These are phyloP conservation scores for Drechslerella dactyloides DNA, from an alignment of 2,329 filamentous ascomycete genomes.

Conservation along the genomic window DNA sequence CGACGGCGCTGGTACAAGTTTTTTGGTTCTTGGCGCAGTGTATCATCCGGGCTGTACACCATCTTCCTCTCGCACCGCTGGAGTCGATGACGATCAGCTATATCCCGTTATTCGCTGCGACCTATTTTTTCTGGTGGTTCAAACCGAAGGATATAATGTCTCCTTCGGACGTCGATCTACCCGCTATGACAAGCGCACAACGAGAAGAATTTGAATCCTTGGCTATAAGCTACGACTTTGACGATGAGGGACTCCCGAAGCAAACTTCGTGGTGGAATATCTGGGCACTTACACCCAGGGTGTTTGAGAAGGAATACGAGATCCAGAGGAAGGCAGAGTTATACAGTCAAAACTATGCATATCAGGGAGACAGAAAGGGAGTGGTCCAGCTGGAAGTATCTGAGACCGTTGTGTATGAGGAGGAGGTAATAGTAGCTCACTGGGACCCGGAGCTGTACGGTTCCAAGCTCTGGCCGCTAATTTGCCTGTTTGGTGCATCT, in stretches of 20 bases:
- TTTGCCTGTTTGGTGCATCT: conserved; percentile 53
- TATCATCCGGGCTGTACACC: conserved; percentile 56
- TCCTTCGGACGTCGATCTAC: conserved; percentile 55
- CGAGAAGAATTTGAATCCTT: conserved; percentile 54
- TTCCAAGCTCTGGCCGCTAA: conserved; percentile 53
- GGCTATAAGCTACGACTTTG: conserved; percentile 55
- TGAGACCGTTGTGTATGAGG: conserved; percentile 56
- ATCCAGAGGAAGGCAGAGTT: conserved; percentile 57
- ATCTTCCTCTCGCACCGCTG: conserved; percentile 57
- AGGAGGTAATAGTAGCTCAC: conserved; percentile 52
- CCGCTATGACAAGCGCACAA: conserved; percentile 54
- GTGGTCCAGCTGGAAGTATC: conserved; percentile 57
- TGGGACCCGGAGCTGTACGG: conserved; percentile 52
- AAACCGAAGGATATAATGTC: conserved; percentile 58
- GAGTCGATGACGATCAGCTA: conserved; percentile 58
- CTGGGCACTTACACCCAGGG: conserved; percentile 56
- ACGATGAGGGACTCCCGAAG: conserved; percentile 53
- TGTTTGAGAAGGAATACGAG: conserved; percentile 56
- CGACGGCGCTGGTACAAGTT: conserved; percentile 56
- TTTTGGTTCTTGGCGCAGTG: conserved; percentile 57
- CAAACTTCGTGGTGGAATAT: conserved; percentile 55
- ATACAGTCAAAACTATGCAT: conserved; percentile 56
- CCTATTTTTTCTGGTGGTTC: conserved; percentile 58
- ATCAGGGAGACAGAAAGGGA: conserved; percentile 57
- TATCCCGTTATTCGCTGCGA: conserved; percentile 57